Base-by-base conservation (phyloP, 2,329 filamentous ascomycete genomes). In the Claviceps sp. region DNA sequence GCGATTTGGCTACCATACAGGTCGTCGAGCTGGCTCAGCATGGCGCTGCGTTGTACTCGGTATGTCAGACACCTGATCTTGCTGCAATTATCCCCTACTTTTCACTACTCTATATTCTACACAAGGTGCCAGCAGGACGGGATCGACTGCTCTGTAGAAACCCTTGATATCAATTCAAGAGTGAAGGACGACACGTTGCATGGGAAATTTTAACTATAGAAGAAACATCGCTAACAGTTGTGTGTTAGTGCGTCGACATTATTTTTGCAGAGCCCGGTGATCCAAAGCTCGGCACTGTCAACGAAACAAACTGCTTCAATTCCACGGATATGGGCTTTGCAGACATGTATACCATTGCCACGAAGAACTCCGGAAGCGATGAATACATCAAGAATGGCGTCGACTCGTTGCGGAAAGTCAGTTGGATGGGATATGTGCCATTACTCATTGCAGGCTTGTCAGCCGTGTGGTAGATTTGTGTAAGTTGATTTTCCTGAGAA, bases 1-100 rank as follows among this genome's bases (percentile, higher is more conserved):
- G 93, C n/a, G 87, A 95, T 70, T 83, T 87, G 63, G 89, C 89
- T 24, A 95, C 90, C 0, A 93, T 96, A 53, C 90, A 96, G 64
- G 69, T 95, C 3, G 82, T 96, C 26, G 88, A 95, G 72, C 70
- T 81, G 7, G 90, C 90, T 14, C 72, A 87, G 54, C 89, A 95
- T 63, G 90, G 90, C 3, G 90, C 88, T 1, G 76, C 87, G 5
- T 68, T 96, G 41, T 95, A 84, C 64, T 89, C 86, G 55, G 87
- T 90, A 73, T 59, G 84, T 71, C 34, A 14, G 18, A 1, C 3
- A 9, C n/a, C 16, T 4, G 22, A 4, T 2, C 2, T 34, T n/a
- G n/a, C 14, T 14, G 1, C 14, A 14, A 45, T 9, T 2, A 22
- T 14, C 16, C 6, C 4, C n/a, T n/a, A 16, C 11, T 24, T 13